Base-by-base conservation (phyloP, 1,284 basidiomycete species). In the Waitea zeae region DNA sequence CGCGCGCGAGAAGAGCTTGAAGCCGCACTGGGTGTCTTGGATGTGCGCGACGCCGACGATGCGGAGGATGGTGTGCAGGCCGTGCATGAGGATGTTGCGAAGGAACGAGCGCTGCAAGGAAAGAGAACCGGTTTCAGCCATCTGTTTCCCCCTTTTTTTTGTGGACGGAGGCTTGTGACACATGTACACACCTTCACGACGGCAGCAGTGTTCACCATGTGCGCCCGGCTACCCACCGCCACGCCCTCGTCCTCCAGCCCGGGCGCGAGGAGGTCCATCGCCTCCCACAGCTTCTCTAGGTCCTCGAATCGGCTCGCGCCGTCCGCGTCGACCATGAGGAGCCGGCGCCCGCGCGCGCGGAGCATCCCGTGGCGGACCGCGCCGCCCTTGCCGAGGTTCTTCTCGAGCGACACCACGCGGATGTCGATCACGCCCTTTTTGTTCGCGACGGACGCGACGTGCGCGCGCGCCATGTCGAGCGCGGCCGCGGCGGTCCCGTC, bases 1-100 rank as follows among this genome's bases (percentile, higher is more conserved):
- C 4, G 63, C 50, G 2, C 88, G 81, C 5, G 87, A 75, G 54
- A 88, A 88, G 14, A 92, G 70, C 56, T 96, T 95, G 72, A 96
- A 96, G 26, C 90, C 90, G 50, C 90, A 95, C 52, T 95, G 90
- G 14, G 90, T 96, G 57, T 95, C 90, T 20, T 79, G 71, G 43
- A 95, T 83, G 46, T 86, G 76, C 4, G 78, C 76, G 3, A 89
- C 84, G 22, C 87, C 87, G 26, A 90, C 71, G 36, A 89, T 67
- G 20, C 77, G 71, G 6, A 86, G 68, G 51, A 86, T 78, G 31
- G 75, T 71, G 52, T 95, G 90, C 40, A 96, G 71, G 9, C 73
- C 75, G 46, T 90, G 80, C 90, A 95, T 95, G 41, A 95, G 73
- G 36, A 92, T 58, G 48, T 95, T 96, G 15, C 90, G 77, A 13